phyloP scores from a whole-genome alignment of 2,329 filamentous ascomycete genomes.

The Diaporthe sp. region DNA sequence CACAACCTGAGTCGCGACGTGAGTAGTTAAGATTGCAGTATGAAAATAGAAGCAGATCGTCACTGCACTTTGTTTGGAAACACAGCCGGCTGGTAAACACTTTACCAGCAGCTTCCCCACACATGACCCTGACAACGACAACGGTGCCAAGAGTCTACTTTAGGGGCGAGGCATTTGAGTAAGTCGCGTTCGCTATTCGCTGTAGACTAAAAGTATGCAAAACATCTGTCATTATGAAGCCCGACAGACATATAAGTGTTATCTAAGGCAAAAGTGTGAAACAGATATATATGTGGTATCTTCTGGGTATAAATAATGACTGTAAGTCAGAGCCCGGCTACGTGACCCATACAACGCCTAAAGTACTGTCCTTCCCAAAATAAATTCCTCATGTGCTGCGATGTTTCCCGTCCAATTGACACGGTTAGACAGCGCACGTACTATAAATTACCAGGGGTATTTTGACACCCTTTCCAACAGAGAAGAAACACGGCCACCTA shows the following conservation, averaged over 20 bases:
- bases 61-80: neutral
- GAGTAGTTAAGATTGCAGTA: neutral
- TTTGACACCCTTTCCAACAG: neutral
- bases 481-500: too few relatives aligned
- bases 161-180: neutral
- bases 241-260: too few relatives aligned
- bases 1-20: slow-evolving; percentile 3
- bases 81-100: neutral
- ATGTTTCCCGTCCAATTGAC: neutral
- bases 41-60: slow-evolving; percentile 13
- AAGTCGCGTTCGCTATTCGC: neutral
- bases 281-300: slow-evolving; percentile 25
- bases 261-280: neutral
- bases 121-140: neutral
- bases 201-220: neutral
- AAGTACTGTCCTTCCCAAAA: neutral
- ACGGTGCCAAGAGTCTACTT: neutral
- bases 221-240: too few relatives aligned
- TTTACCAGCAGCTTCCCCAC: neutral
- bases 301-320: slow-evolving; percentile 25
- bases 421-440: neutral
- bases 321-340: slow-evolving; percentile 15
- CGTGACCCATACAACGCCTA: neutral
- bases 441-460: neutral
- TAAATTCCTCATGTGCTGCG: neutral